Evolutionary conservation across 495 filamentous ascomycete species (phyloP).

Genomic region (Penicillium goetzii): DNA sequence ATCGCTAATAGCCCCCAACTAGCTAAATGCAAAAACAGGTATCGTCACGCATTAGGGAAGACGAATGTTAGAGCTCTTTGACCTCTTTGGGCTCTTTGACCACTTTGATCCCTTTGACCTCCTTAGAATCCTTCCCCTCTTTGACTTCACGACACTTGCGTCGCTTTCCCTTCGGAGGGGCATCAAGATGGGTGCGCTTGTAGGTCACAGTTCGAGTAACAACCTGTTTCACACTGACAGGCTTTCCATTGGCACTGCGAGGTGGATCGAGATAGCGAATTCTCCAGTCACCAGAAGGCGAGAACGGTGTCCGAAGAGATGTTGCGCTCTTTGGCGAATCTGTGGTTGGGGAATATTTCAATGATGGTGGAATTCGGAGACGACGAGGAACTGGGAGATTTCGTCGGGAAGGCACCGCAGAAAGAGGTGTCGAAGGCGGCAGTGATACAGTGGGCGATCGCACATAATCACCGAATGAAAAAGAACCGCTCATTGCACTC

Average conservation of each 20-base stretch:
- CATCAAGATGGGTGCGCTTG: conserved; percentile 45
- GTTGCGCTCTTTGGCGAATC: background rate
- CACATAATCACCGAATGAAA: too few relatives aligned
- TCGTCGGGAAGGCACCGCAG: too few relatives aligned
- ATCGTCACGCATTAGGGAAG: too few relatives aligned
- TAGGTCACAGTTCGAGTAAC: conserved; percentile 55
- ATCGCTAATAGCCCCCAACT: too few relatives aligned
- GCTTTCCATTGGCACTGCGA: conserved; percentile 20
- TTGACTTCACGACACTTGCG: conserved; percentile 30
- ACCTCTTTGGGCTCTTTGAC: too few relatives aligned
- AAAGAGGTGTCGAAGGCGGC: too few relatives aligned
- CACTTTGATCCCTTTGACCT: too few relatives aligned
- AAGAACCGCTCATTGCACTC: too few relatives aligned
- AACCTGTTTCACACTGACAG: conserved; percentile 53
- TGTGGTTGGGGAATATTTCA: conserved; percentile 25
- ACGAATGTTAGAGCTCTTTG: too few relatives aligned
- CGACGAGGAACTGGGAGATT: background rate
- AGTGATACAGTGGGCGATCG: too few relatives aligned
- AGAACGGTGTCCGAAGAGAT: background rate
- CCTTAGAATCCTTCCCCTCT: background rate
- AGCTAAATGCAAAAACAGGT: too few relatives aligned
- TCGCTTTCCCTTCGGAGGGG: conserved; percentile 46
- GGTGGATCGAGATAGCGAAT: conserved; percentile 5
- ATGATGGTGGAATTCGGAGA: conserved; percentile 46
- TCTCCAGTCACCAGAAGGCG: conserved; percentile 6